phyloP scores from a whole-genome alignment of 1,284 basidiomycete species.

The Marasmius sp. region DNA sequence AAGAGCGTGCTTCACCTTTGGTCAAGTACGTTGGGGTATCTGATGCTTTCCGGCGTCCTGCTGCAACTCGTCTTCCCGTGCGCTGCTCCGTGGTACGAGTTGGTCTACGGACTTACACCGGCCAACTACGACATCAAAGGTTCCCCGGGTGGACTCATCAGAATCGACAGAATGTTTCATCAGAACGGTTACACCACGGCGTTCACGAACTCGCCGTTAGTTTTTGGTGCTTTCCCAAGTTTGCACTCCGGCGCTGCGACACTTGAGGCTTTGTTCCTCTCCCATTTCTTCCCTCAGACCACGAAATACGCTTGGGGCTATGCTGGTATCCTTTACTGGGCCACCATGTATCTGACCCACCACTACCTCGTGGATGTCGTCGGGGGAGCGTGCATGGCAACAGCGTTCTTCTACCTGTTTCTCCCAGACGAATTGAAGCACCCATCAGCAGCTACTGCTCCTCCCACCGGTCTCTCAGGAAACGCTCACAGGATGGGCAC shows the following conservation, averaged over 20 bases:
- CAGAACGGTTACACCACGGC: constrained; percentile 76
- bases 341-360: constrained; percentile 97
- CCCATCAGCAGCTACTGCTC: constrained; percentile 49
- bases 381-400: constrained; percentile 89
- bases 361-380: constrained; percentile 98
- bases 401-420: constrained; percentile 85
- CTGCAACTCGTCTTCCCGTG: constrained; percentile 92
- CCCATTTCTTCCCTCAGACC: constrained; percentile 90
- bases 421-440: constrained; percentile 80
- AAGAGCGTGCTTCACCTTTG: constrained; percentile 84
- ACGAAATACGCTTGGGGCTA: constrained; percentile 81
- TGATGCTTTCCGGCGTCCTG: constrained; percentile 90
- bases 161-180: constrained; percentile 90
- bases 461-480: constrained; percentile 36
- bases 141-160: constrained; percentile 88
- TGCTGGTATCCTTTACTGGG: constrained; percentile 91
- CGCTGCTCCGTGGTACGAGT: constrained; percentile 97
- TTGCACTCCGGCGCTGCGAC: constrained; percentile 92
- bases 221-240: constrained; percentile 96
- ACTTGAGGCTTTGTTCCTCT: constrained; percentile 90
- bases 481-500: constrained; percentile 16
- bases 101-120: constrained; percentile 94
- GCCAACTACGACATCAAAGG: constrained; percentile 92
- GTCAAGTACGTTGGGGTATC: constrained; percentile 89
- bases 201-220: constrained; percentile 90